Base-by-base conservation (phyloP, 805 yeast species). In the Kodamaea fukazawae region DNA sequence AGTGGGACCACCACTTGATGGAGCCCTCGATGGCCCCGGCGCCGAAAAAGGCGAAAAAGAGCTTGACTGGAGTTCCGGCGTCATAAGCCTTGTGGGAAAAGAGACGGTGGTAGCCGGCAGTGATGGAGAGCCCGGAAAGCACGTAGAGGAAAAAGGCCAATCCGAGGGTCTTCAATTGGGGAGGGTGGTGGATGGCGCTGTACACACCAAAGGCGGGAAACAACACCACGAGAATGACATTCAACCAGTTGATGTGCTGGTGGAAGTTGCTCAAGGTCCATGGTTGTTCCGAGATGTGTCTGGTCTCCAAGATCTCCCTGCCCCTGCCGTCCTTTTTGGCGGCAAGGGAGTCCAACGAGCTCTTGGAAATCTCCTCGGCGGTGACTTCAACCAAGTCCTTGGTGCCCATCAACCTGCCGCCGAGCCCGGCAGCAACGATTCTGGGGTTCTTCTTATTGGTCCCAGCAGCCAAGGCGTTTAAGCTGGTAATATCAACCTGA, bases 1-100 rank as follows among this genome's bases (percentile, higher is more conserved):
- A 75, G 60, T 85, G 93, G 34, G 83, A 78, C 95, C 95, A 86
- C 93, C 93, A 85, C 63, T 85, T 85, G 61, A 85, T 80, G 30
- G 91, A 83, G 49, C 95, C 95, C 61, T 85, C 89, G 35, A 85
- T 80, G 40, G 89, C 79, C 31, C 89, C 85, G 25, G 91, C 87
- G 47, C 95, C 95, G 53, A 85, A 85, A 18, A 83, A 61, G 4
- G 91, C 95, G 56, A 65, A 83, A 50, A 82, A 77, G 31, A 83
- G 54, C 49, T 79, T 75, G 31, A 82, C 69, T 11, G 86, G 81
- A 55, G 71, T 59, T 44, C 68, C 72, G 40, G 84, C 89, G 40
- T 73, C 73, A 54, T 79, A 85, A 13, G 91, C 71, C 59, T 82
- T 79, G 63, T 86, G 95, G 20, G 93, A 70, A 80, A 81, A 86